These are phyloP conservation scores for Quillaja saponaria DNA, from an alignment of 306 rosid species.

Conservation along the genomic window DNA sequence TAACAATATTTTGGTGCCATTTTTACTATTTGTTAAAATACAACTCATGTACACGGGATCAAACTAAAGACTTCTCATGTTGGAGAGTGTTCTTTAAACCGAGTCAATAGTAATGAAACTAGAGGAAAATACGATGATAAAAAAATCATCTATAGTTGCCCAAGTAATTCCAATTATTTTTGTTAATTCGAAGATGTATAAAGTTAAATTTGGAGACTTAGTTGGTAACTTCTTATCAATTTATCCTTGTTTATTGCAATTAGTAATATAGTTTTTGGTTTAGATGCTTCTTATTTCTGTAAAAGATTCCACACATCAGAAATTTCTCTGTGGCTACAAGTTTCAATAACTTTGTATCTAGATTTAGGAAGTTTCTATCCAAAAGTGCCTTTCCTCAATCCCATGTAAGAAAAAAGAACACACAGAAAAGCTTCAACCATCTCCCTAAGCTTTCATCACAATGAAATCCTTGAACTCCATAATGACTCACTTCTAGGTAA, in stretches of 20 bases:
- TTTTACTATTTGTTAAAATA: too few species aligned
- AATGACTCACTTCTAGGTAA: constrained; percentile 50
- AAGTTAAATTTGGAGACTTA: constrained; percentile 42
- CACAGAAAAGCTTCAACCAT: constrained; percentile 21
- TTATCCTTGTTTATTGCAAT: constrained; percentile 19
- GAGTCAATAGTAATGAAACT: too few species aligned
- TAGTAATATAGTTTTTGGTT: constrained; percentile 31
- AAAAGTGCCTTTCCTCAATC: constrained; percentile 10
- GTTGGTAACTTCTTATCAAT: constrained; percentile 13
- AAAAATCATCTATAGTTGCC: too few species aligned
- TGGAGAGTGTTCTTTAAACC: too few species aligned
- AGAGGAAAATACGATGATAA: too few species aligned
- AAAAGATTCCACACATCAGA: constrained; percentile 37
- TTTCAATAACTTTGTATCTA: constrained; percentile 14
- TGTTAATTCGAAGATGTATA: neutral
- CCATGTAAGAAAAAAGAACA: constrained; percentile 36
- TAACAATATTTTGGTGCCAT: too few species aligned
- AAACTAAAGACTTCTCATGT: too few species aligned
- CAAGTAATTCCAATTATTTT: too few species aligned
- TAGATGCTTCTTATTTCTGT: constrained; percentile 9
- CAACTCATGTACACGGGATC: too few species aligned
- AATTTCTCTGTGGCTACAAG: constrained; percentile 16
- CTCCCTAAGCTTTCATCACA: constrained; percentile 35
- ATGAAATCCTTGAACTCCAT: constrained; percentile 39
- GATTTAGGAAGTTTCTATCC: constrained; percentile 45